Evolutionary conservation across 306 rosid genomes (phyloP).

Genomic region (Potentilla sterilis): DNA sequence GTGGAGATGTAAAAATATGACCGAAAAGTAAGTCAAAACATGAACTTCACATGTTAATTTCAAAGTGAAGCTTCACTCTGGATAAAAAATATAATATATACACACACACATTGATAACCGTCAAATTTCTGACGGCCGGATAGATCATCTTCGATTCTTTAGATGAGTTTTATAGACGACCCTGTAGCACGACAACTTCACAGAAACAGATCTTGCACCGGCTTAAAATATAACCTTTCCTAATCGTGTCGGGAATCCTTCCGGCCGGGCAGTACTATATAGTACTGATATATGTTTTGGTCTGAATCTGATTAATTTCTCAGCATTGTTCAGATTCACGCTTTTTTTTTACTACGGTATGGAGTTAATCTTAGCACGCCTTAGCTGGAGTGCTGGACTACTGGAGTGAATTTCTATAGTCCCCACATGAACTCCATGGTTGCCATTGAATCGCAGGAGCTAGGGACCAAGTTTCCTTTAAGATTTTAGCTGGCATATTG

Average conservation of each 20-base stretch:
- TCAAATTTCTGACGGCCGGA: too few species aligned
- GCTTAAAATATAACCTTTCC: background rate
- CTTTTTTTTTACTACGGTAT: constrained; percentile 23
- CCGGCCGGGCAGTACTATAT: background rate
- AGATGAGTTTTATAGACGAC: too few species aligned
- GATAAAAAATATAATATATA: too few species aligned
- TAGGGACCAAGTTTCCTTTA: constrained; percentile 20
- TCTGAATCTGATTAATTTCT: background rate
- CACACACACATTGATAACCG: too few species aligned
- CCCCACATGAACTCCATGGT: constrained; percentile 52
- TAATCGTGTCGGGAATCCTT: background rate
- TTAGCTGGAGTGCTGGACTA: constrained; percentile 23
- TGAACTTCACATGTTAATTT: too few species aligned
- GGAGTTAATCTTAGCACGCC: constrained; percentile 21
- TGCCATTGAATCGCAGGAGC: constrained; percentile 27
- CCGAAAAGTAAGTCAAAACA: too few species aligned
- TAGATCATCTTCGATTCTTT: too few species aligned
- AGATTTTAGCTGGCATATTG: constrained; percentile 59
- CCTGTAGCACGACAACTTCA: too few species aligned
- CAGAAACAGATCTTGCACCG: too few species aligned
- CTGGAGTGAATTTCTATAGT: constrained; percentile 12
- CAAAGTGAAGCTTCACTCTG: too few species aligned
- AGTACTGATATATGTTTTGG: background rate
- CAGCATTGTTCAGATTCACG: constrained; percentile 4
- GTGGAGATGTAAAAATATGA: too few species aligned